Percentiles rank a stretch among this genome's conserved stretches.
Conservation (phyloP, 2,329 filamentous ascomycete genomes). For the Pseudofabraea citricarpa region DNA sequence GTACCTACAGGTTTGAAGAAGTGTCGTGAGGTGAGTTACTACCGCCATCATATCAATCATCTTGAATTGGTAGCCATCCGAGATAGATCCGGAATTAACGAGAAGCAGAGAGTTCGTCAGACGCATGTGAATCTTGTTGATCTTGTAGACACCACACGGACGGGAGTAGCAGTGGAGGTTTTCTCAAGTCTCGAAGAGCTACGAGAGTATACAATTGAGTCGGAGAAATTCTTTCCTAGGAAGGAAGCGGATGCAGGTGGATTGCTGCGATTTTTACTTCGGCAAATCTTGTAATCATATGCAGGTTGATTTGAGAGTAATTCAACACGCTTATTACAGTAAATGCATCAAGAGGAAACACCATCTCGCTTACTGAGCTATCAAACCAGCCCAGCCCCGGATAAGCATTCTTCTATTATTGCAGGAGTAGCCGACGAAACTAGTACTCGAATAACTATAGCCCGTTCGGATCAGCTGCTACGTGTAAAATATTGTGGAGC, state of each 20-base stretch:
- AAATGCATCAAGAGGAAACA: no score
- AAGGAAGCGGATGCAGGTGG: conserved; percentile 19
- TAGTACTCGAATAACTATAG: no score
- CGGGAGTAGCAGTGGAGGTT: conserved; percentile 11
- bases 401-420: no score
- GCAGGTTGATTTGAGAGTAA: no score
- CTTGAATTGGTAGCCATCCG: no score
- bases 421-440: no score
- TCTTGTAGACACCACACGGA: conserved; percentile 15
- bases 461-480: no score
- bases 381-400: no score
- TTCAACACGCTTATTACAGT: no score
- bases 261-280: conserved; percentile 18
- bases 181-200: conserved; percentile 13
- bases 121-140: conserved; percentile 21
- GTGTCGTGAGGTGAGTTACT: conserved; percentile 10
- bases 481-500: no score
- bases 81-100: conserved; percentile 1
- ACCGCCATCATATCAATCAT: not conserved
- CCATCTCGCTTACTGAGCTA: no score
- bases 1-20: conserved; percentile 9
- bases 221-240: conserved; percentile 16
- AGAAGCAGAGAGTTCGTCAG: conserved; percentile 9
- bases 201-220: conserved; percentile 9
- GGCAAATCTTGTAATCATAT: conserved; percentile 21